Conservation (phyloP, 768 basidiomycete genomes). For the Panaeolus papilionaceus region DNA sequence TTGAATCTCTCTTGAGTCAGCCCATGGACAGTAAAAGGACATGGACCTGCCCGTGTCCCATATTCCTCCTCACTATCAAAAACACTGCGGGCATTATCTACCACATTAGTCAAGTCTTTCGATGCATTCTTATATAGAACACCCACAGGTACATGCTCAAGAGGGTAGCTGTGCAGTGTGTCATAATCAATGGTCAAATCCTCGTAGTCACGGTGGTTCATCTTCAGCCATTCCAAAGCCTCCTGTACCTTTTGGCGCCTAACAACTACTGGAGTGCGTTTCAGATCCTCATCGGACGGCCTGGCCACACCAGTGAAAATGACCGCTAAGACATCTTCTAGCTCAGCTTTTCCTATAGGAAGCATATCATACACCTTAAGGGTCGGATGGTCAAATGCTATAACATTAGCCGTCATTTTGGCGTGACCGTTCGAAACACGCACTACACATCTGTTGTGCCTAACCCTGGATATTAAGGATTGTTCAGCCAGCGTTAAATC, state of each 20-base stretch:
- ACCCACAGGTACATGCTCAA: slow-evolving; percentile 29
- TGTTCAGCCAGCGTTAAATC: slow-evolving; percentile 30
- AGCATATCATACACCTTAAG: slow-evolving; percentile 31
- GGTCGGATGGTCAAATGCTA: slow-evolving; percentile 32
- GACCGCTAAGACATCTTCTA: slow-evolving; percentile 33
- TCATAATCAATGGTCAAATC: slow-evolving; percentile 36
- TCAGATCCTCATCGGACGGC: slow-evolving; percentile 3
- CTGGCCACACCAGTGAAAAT: background rate
- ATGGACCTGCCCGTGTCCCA: slow-evolving; percentile 32
- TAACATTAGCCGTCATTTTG: slow-evolving; percentile 33
- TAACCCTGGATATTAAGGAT: slow-evolving; percentile 30
- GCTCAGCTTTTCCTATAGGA: slow-evolving; percentile 32
- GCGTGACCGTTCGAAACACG: slow-evolving; percentile 29
- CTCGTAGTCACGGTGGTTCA: slow-evolving; percentile 41
- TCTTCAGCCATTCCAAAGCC: slow-evolving; percentile 41
- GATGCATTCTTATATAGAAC: slow-evolving; percentile 28
- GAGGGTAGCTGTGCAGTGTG: slow-evolving; percentile 31
- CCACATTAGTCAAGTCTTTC: slow-evolving; percentile 20
- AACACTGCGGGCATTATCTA: slow-evolving; percentile 32
- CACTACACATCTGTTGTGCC: slow-evolving; percentile 32
- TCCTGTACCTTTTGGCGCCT: slow-evolving; percentile 23
- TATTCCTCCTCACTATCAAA: slow-evolving; percentile 34
- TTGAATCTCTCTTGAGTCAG: slow-evolving; percentile 35
- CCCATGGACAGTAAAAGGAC: slow-evolving; percentile 43
- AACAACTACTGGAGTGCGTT: slow-evolving; percentile 21